Conservation (phyloP, 2,329 filamentous ascomycete genomes). For the Phialophora verrucosa region DNA sequence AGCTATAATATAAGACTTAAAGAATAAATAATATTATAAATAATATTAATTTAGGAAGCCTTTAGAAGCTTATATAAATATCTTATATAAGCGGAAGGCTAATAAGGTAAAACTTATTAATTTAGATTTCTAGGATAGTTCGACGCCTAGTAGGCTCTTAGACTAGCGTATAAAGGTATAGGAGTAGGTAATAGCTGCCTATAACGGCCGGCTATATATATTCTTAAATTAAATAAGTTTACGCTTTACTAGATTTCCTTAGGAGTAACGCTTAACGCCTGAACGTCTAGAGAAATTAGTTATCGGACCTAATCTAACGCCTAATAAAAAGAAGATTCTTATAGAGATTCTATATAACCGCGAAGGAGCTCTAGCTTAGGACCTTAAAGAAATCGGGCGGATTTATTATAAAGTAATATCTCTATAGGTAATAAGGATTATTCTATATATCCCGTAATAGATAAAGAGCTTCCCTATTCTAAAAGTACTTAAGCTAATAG, state of each 20-base stretch:
- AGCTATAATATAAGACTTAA: no score
- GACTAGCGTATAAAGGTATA: no score
- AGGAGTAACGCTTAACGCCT: neutral
- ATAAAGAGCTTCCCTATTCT: slow-evolving; percentile 2
- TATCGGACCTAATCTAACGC: neutral
- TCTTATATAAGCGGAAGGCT: no score
- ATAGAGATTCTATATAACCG: slow-evolving; percentile 10
- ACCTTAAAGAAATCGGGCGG: neutral
- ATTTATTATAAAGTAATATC: slow-evolving; percentile 6
- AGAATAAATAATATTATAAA: no score
- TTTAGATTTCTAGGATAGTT: no score
- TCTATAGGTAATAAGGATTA: neutral
- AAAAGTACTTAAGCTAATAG: neutral
- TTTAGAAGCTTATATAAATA: no score
- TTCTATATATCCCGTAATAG: neutral
- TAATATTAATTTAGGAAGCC: no score
- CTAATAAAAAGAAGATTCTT: neutral
- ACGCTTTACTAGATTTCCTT: slow-evolving; percentile 3
- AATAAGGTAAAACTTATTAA: no score
- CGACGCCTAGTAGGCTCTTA: no score
- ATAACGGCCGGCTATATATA: no score
- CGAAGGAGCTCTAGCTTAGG: neutral
- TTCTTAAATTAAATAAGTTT: no score
- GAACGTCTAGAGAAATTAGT: slow-evolving; percentile 1
- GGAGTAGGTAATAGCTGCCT: no score